A percentile compares a stretch with the other conserved stretches of the same genome.
Conservation (phyloP, 1,284 basidiomycete species). For the Cronartium quercuum region DNA sequence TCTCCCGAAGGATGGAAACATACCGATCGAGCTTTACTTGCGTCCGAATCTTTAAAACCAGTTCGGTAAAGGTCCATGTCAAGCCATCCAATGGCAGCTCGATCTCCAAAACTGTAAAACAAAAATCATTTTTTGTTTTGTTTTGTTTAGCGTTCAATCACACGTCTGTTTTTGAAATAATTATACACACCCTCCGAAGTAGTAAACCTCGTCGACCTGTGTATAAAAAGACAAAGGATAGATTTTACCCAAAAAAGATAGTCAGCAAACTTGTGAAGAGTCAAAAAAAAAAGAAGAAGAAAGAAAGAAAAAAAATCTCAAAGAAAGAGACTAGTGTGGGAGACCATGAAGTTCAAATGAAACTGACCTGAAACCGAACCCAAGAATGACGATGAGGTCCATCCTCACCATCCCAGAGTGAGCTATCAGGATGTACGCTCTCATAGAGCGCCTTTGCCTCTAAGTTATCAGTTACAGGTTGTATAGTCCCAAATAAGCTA, state of each 20-base stretch:
- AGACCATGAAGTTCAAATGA: no score
- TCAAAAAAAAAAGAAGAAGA: no score
- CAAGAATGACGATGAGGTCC: conserved; percentile 21
- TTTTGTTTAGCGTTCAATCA: not conserved
- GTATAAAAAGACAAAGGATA: no score
- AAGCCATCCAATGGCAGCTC: conserved; percentile 1
- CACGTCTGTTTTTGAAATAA: not conserved
- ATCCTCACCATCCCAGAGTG: conserved; percentile 3
- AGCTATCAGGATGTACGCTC: conserved; percentile 14
- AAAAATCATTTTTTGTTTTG: not conserved
- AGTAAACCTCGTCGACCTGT: conserved; percentile 4
- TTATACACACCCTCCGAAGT: conserved; percentile 13
- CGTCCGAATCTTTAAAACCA: not conserved
- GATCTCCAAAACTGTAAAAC: not conserved
- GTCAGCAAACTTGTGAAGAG: no score
- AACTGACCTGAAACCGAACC: not conserved
- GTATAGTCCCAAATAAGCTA: conserved; percentile 11
- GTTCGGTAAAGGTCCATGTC: not conserved
- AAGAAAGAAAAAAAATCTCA: no score
- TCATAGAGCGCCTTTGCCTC: conserved; percentile 29
- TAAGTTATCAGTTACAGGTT: not conserved
- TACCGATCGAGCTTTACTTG: not conserved
- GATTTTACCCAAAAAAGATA: no score
- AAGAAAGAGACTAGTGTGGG: no score
- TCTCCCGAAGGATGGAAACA: not conserved